Percentiles rank a stretch among this genome's conserved stretches.
Evolutionary conservation across 1,139 yeast genomes (phyloP).

Genomic region (Eremothecium sinecaudum): DNA sequence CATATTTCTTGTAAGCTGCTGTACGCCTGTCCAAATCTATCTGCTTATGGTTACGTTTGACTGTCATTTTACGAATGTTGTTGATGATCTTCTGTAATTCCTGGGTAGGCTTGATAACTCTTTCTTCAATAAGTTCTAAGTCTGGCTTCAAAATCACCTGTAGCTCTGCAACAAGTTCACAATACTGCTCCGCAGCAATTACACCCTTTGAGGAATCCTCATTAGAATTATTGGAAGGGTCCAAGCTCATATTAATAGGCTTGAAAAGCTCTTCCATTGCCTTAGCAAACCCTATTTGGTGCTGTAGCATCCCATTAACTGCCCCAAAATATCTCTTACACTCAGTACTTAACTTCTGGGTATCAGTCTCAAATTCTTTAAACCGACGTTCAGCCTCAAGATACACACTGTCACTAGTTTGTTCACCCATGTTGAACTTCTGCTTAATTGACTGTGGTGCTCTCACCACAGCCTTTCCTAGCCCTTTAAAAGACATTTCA

Average conservation of each 20-base stretch:
- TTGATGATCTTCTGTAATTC: conserved; percentile 77
- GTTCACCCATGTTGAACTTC: conserved; percentile 76
- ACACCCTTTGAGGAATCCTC: conserved; percentile 97
- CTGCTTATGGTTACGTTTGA: conserved; percentile 92
- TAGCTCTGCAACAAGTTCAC: conserved; percentile 76
- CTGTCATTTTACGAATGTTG: conserved; percentile 81
- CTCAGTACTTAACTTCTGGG: conserved; percentile 83
- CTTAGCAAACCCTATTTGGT: conserved; percentile 85
- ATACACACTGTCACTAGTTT: conserved; percentile 79
- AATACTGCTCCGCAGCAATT: conserved; percentile 84
- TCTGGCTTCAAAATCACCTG: conserved; percentile 87
- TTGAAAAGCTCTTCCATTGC: conserved; percentile 94
- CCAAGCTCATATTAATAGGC: conserved; percentile 89
- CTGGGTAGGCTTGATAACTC: conserved; percentile 87
- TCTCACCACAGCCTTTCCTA: conserved; percentile 75
- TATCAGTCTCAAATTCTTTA: conserved; percentile 81
- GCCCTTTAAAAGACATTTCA: conserved; percentile 87
- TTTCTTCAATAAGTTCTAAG: conserved; percentile 79
- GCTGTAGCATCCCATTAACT: conserved; percentile 85
- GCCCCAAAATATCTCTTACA: conserved; percentile 83
- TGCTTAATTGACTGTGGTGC: conserved; percentile 77
- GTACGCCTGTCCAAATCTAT: conserved; percentile 85
- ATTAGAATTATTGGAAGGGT: conserved; percentile 73
- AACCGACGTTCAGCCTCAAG: conserved; percentile 93
- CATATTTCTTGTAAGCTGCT: conserved; percentile 58